Evolutionary conservation across 208 protist species (phyloP), one percentile per base, ranked within the genome.

Genomic region (Blechomonas ayalai): DNA sequence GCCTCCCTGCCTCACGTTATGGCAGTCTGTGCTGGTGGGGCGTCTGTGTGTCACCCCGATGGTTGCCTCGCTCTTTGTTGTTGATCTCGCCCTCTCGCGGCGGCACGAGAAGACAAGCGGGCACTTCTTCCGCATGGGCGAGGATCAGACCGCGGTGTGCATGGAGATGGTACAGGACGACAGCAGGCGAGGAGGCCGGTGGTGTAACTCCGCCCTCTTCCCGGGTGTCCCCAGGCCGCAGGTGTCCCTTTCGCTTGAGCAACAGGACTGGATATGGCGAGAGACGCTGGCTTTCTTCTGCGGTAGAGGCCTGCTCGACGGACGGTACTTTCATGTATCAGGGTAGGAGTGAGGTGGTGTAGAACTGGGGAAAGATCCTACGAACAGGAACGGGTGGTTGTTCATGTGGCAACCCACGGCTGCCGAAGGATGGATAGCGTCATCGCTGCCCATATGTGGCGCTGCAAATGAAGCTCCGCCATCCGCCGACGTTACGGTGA

Each of bases 61-160:
- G 5, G 73, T 82, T 15, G 62, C 66, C 4, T 42, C 70, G 0
- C 55, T 87, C 31, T 82, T 71, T 39, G 70, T 82, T 13, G 67
- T 53, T 3, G 78, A 87, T 52, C 39, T 82, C 8, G 69, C 66
- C 22, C 58, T 87, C 23, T 64, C 59, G 5, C 62, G 65, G 52
- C 73, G 73, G n/a, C 39, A 80, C 47, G 71, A 76, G 38, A 43
- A 36, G 9, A 61, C 56, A 26, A 83, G 55, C 57, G 79, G 74
- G 2, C 79, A 83, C 48, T 83, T 76, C 55, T 81, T 83, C 31
- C 73, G 79, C 41, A 88, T 88, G 74, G 79, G 73, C 3, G 64
- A 83, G 37, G 73, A 88, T 36, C 70, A 82, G 49, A 67, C 70
- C 0, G 28, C 56, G 15, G 19, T 41, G 15, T 75, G 71, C 47